Evolutionary conservation across 495 filamentous ascomycete species (phyloP), one percentile per base, ranked within the genome.

Genomic region (Physcia stellaris): DNA sequence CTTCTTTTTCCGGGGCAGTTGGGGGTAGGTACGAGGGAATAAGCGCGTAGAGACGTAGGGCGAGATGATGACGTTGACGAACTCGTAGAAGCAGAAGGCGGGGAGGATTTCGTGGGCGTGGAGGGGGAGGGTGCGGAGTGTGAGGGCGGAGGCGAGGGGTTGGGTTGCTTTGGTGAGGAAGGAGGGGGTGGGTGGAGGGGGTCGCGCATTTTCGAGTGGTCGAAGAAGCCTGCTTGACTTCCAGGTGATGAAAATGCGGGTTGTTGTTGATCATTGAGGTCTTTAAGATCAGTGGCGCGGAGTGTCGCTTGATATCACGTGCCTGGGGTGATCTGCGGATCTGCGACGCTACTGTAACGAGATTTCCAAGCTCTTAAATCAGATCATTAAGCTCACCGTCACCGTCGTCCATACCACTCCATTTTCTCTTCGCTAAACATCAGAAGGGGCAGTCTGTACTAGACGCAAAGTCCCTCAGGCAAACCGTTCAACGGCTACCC

Each of bases 51-150:
- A 94, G 35, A 95, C 40, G 21, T 62, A 45, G 11, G 90, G 92
- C 13, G 87, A 86, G 51, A 92, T 40, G 52, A 75, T 63, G 28
- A 61, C 62, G 58, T 82, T 73, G 54, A 86, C 73, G 57, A 80
- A 62, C 38, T 79, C 76, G 70, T 98, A 98, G 56, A 80, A 64
- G 47, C 63, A 42, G 44, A 83, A 80, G 43, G 83, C 75, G 40
- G 76, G 60, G 42, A 88, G 44, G 32, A 95, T 70, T 56, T 99
- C 90, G 62, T 99, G 90, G 55, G 82, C 64, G 61, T 99, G 90
- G 12, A 85, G 66, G 3, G 81, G 73, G 24, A 96, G 73, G 10
- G 80, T 80, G 6, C 77, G 68, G 29, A 95, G 66, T 32, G 60
- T 56, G 44, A 83, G 54, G 23, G 56, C 62, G 26, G 57, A 52